Evolutionary conservation across 176 grass and related monocot genomes (phyloP).

Genomic region (Raddia distichophylla): DNA sequence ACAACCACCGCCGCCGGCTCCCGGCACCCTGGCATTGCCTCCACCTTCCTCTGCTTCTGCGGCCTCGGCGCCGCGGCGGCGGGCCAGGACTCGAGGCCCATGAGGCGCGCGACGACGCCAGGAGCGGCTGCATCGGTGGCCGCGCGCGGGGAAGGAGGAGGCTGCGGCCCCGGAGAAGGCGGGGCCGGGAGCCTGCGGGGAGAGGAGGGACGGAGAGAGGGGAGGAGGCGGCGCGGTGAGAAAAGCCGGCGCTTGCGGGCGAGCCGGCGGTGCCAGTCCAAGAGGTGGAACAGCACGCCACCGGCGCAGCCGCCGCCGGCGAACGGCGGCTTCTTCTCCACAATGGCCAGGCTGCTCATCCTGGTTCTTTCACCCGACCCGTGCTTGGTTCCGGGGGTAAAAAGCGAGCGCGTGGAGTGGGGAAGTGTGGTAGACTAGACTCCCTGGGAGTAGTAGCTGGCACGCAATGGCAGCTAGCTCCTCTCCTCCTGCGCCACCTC

Average conservation of each 20-base stretch:
- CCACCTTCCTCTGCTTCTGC: slow-evolving; percentile 81
- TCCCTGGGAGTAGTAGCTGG: slow-evolving; percentile 40
- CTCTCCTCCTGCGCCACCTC: slow-evolving; percentile 25
- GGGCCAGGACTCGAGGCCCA: slow-evolving; percentile 90
- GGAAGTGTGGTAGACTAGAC: neutral
- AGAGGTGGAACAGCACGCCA: slow-evolving; percentile 81
- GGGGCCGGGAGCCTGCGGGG: slow-evolving; percentile 37
- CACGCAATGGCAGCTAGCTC: slow-evolving; percentile 54
- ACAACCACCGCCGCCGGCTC: slow-evolving; percentile 29
- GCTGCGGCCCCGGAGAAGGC: neutral
- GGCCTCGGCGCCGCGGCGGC: slow-evolving; percentile 37
- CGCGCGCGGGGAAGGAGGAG: neutral
- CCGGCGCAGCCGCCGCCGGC: slow-evolving; percentile 52
- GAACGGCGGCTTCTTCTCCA: slow-evolving; percentile 65
- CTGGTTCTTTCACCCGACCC: slow-evolving; percentile 26
- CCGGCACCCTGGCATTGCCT: slow-evolving; percentile 2
- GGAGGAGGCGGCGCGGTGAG: slow-evolving; percentile 43
- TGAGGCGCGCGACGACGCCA: slow-evolving; percentile 83
- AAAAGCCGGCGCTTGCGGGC: slow-evolving; percentile 59
- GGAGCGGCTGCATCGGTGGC: slow-evolving; percentile 33
- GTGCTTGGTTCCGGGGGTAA: slow-evolving; percentile 45
- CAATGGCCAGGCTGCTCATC: slow-evolving; percentile 86
- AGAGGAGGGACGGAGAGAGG: slow-evolving; percentile 23
- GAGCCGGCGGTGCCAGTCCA: slow-evolving; percentile 88
- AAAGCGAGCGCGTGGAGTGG: slow-evolving; percentile 2